These are phyloP conservation scores for Pistacia vera DNA, from an alignment of 345 rosid species.

Conservation along the genomic window DNA sequence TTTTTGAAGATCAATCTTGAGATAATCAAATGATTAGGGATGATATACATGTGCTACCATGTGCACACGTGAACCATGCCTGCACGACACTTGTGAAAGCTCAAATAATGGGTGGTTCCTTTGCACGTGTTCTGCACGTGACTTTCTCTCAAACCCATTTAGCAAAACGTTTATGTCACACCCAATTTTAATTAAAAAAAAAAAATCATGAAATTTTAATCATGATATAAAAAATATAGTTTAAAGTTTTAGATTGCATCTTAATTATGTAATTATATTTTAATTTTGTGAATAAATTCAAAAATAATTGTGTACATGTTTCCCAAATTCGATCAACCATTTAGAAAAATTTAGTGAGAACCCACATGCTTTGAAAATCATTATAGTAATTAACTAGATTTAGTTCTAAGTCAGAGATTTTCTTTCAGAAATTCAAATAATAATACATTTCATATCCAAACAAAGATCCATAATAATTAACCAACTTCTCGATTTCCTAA, in stretches of 20 bases:
- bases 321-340: neutral
- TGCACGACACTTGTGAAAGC: neutral
- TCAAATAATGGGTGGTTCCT: neutral
- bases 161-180: neutral
- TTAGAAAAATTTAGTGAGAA: neutral
- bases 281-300: too few species aligned
- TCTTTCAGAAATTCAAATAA: neutral
- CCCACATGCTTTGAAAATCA: neutral
- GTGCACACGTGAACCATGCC: conserved; percentile 20
- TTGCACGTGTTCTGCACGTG: conserved; percentile 7
- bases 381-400: too few species aligned
- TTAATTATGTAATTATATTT: too few species aligned
- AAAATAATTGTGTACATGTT: too few species aligned
- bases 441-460: neutral
- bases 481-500: neutral
- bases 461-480: conserved; percentile 8
- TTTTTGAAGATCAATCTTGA: conserved; percentile 4
- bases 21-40: neutral
- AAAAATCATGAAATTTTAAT: too few species aligned
- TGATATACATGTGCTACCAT: conserved; percentile 21
- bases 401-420: neutral
- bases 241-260: too few species aligned
- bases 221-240: too few species aligned
- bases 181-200: neutral
- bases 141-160: too few species aligned